Conservation (phyloP, 352 stramenopile species). For the Sclerospora graminicola region DNA sequence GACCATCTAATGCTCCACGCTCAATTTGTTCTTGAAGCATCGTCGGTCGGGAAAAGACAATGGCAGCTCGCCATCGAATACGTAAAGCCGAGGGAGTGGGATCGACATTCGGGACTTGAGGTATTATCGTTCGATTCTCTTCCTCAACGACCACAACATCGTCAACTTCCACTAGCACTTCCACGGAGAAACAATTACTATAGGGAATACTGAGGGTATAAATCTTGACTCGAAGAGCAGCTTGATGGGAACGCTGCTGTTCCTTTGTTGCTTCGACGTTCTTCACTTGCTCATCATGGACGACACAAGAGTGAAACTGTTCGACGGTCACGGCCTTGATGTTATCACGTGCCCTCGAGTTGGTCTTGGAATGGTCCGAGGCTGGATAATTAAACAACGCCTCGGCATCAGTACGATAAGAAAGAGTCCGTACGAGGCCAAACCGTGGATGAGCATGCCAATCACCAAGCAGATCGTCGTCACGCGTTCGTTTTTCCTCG, state of each 20-base stretch:
- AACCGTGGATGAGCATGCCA: conserved; percentile 47
- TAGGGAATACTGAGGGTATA: conserved; percentile 54
- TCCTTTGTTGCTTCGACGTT: no score
- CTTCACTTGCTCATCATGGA: conserved; percentile 15
- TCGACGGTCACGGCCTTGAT: conserved; percentile 42
- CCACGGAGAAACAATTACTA: conserved; percentile 58
- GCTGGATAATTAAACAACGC: not conserved
- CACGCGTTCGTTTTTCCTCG: conserved; percentile 1
- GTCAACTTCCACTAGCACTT: conserved; percentile 41
- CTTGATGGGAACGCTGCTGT: conserved; percentile 19
- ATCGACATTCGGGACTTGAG: not conserved
- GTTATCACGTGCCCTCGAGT: conserved; percentile 4
- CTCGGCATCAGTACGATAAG: conserved; percentile 25
- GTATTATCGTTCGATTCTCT: not conserved
- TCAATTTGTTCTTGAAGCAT: conserved; percentile 24
- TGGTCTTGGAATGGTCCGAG: conserved; percentile 2
- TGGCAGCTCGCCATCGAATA: conserved; percentile 16
- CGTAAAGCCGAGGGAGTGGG: no score
- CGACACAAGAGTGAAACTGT: conserved; percentile 39
- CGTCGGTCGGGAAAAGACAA: conserved; percentile 20
- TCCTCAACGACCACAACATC: conserved; percentile 8
- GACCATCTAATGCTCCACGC: conserved; percentile 17
- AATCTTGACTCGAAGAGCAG: conserved; percentile 41
- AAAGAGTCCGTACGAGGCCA: conserved; percentile 40
- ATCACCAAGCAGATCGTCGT: conserved; percentile 24